phyloP scores from a whole-genome alignment of 1,139 yeast genomes.

The Oligophagozyma castellii region DNA sequence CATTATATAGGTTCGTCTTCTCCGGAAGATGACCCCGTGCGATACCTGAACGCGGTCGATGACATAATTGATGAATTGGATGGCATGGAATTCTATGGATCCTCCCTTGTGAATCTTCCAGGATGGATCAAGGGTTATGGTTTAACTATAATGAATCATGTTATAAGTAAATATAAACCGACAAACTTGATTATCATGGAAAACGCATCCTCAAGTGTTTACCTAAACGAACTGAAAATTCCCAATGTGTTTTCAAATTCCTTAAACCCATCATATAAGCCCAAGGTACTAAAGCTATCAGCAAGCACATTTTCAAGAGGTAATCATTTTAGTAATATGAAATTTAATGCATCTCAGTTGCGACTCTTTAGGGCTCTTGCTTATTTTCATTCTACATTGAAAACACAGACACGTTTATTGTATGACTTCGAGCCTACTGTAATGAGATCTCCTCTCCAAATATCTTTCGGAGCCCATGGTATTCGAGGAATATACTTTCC shows the following conservation, averaged over 20 bases:
- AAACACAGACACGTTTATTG: conserved; percentile 3
- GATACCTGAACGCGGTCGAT: conserved; percentile 36
- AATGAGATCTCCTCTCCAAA: conserved; percentile 32
- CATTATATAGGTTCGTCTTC: conserved; percentile 57
- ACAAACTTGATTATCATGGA: conserved; percentile 41
- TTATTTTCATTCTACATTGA: conserved; percentile 36
- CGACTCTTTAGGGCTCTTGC: conserved; percentile 37
- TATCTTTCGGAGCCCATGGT: conserved; percentile 29
- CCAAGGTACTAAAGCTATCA: conserved; percentile 5
- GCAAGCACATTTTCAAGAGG: conserved; percentile 1
- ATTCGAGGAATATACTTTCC: conserved; percentile 20
- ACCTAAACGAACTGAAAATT: conserved; percentile 18
- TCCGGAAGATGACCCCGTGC: conserved; percentile 55
- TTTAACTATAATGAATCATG: conserved; percentile 40
- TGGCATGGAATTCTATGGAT: conserved; percentile 23
- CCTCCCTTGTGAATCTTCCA: conserved; percentile 64
- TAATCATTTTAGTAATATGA: conserved; percentile 4
- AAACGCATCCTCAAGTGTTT: conserved; percentile 18
- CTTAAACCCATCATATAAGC: conserved; percentile 10
- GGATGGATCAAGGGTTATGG: conserved; percentile 96
- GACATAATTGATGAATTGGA: conserved; percentile 30
- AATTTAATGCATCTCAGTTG: conserved; percentile 32
- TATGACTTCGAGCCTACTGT: conserved; percentile 44
- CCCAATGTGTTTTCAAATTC: conserved; percentile 12
- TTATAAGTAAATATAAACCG: conserved; percentile 38